These are phyloP conservation scores for Penicillium antarcticum DNA, from an alignment of 495 filamentous ascomycete genomes.

Conservation along the genomic window DNA sequence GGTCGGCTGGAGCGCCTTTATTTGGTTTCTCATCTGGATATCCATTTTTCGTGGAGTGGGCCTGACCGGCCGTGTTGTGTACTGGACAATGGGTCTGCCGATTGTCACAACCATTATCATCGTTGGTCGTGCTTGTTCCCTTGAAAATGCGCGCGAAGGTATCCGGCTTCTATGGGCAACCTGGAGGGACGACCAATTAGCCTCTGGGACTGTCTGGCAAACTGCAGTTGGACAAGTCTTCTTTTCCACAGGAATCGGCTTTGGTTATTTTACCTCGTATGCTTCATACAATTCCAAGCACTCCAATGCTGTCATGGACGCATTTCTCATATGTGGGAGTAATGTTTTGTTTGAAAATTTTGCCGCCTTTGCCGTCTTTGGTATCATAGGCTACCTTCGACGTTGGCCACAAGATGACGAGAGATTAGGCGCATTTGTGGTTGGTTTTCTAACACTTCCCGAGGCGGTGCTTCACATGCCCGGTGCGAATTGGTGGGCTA, in stretches of 20 bases:
- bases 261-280: conserved; percentile 28
- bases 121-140: conserved; percentile 29
- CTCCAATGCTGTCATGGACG: conserved; percentile 38
- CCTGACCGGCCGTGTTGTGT: conserved; percentile 38
- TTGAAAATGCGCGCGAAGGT: conserved; percentile 30
- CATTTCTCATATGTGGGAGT: conserved; percentile 33
- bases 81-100: conserved; percentile 44
- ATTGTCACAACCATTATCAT: conserved; percentile 38
- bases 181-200: conserved; percentile 20
- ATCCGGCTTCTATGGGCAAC: conserved; percentile 26
- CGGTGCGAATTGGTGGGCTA: conserved; percentile 37
- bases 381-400: conserved; percentile 35
- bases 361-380: conserved; percentile 41
- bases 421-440: conserved; percentile 32
- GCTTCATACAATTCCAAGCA: conserved; percentile 26
- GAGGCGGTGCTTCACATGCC: conserved; percentile 38
- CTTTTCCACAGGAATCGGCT: conserved; percentile 24
- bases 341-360: conserved; percentile 39
- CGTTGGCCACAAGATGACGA: conserved; percentile 28
- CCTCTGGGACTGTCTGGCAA: conserved; percentile 27
- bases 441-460: conserved; percentile 38
- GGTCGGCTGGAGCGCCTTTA: conserved; percentile 37
- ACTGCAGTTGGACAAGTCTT: conserved; percentile 27
- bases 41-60: conserved; percentile 39
- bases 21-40: conserved; percentile 38